Base-by-base conservation (phyloP, 23 red algal species). In the Gracilaria domingensis region DNA sequence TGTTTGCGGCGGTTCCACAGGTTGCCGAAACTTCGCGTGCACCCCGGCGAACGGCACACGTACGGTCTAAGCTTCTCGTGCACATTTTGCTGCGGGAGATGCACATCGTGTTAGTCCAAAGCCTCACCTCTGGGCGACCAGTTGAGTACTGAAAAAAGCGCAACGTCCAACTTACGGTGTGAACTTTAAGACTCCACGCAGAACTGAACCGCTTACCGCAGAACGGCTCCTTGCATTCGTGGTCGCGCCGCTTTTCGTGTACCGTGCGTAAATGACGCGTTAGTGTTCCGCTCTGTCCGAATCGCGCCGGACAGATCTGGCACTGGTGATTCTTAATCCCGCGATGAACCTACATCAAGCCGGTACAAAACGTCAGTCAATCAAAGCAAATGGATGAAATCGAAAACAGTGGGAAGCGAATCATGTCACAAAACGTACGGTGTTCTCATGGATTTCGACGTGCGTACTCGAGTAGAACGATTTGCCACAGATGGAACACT, bases 181-280 rank as follows among this genome's bases (percentile, higher is more conserved):
- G 81, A 36, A 85, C 81, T 30, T 65, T 69, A 18, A 85, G 58
- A 26, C 51, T 66, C 81, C 81, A 85, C 11, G 59, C 59, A 4
- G 81, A 85, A 39, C 81, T 69, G 81, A 85, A 85, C 13, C 81
- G 81, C 60, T 85, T 85, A 13, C 81, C 81, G 39, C 81, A 85
- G 24, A 69, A 69, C 59, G 81, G 55, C 29, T 66, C 59, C 14
- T 23, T 65, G 36, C 81, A 85, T 42, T 66, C 58, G 59, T 85
- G 81, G 26, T 85, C 81, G 45, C 81, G 81, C 2, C 81, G 53
- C 24, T 85, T 85, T 55, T 85, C 81, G 59, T 85, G 81, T 3
- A 85, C 81, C 29, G 81, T 69, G 39, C 59, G 59, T 25, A 69
- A 23, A 40, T 85, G 81, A 14, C 81, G 54, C 21, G 58, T 85